A percentile compares a stretch with the other conserved stretches of the same genome.
Evolutionary conservation across 1,284 basidiomycete genomes (phyloP).

Genomic region (Waitea zeae): DNA sequence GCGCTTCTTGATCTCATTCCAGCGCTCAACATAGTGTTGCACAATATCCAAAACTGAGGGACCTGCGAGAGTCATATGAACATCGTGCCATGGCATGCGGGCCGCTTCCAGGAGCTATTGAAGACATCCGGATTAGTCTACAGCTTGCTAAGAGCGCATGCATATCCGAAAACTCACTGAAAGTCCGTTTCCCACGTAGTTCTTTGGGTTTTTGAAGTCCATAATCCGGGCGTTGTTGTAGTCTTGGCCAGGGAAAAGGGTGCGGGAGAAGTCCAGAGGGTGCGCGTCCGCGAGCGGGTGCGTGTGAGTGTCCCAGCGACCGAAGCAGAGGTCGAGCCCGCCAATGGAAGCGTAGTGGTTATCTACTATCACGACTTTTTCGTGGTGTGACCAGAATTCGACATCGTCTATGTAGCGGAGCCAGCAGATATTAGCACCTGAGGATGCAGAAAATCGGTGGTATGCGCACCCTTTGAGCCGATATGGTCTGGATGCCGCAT

Average conservation of each 20-base stretch:
- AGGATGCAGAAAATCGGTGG: constrained; percentile 21
- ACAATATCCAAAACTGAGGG: constrained; percentile 76
- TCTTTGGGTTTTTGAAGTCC: constrained; percentile 71
- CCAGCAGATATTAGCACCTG: constrained; percentile 12
- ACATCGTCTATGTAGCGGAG: too few species aligned
- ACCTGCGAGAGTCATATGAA: constrained; percentile 77
- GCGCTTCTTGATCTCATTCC: constrained; percentile 74
- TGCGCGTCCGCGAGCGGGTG: constrained; percentile 85
- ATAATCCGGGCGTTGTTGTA: constrained; percentile 76
- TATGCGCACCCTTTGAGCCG: constrained; percentile 63
- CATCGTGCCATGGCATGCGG: constrained; percentile 82
- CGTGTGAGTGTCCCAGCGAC: constrained; percentile 83
- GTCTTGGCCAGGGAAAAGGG: constrained; percentile 87
- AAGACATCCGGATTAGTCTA: too few species aligned
- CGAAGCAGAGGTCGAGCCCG: constrained; percentile 85
- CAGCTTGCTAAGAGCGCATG: too few species aligned
- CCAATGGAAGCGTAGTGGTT: constrained; percentile 71
- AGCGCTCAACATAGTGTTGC: constrained; percentile 82
- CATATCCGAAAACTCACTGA: too few species aligned
- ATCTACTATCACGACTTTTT: constrained; percentile 75
- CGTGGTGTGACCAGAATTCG: constrained; percentile 76
- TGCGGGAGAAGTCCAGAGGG: constrained; percentile 64
- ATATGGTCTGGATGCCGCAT: constrained; percentile 86
- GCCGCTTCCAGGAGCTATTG: constrained; percentile 54
- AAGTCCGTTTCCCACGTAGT: constrained; percentile 69